phyloP scores from a whole-genome alignment of 2,329 filamentous ascomycete genomes.

The Calonectria pseudoturangicola region DNA sequence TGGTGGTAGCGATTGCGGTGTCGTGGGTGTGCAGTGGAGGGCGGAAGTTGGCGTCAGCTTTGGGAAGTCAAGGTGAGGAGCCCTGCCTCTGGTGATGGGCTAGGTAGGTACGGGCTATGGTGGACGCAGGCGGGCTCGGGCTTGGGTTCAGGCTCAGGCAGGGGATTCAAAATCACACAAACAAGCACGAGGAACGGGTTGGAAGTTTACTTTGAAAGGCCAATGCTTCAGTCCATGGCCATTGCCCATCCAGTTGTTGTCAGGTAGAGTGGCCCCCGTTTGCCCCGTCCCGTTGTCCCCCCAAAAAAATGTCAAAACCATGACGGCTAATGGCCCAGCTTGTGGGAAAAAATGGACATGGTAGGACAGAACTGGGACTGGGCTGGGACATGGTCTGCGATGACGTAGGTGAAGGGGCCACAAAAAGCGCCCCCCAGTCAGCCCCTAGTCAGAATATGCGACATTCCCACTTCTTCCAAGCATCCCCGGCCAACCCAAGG shows the following conservation, averaged over 20 bases:
- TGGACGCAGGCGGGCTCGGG: neutral
- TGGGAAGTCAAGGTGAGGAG: slow-evolving; percentile 34
- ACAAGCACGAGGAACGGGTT: slow-evolving; percentile 14
- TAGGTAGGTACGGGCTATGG: neutral
- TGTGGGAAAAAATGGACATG: slow-evolving; percentile 33
- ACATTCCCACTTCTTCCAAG: slow-evolving; percentile 26
- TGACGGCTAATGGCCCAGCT: slow-evolving; percentile 38
- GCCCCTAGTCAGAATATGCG: slow-evolving; percentile 34
- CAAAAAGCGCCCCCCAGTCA: slow-evolving; percentile 40
- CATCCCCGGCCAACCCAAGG: slow-evolving; percentile 20
- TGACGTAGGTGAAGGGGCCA: slow-evolving; percentile 53
- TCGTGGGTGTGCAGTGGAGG: slow-evolving; percentile 48
- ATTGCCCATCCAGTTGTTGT: slow-evolving; percentile 20
- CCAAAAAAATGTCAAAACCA: slow-evolving; percentile 33
- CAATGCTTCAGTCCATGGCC: slow-evolving; percentile 32
- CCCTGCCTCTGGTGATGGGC: slow-evolving; percentile 23
- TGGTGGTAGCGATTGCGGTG: slow-evolving; percentile 48
- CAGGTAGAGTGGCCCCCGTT: slow-evolving; percentile 37
- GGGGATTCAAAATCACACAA: slow-evolving; percentile 19
- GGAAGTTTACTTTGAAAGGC: slow-evolving; percentile 32
- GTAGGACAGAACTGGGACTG: slow-evolving; percentile 33
- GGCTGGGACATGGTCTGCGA: slow-evolving; percentile 47
- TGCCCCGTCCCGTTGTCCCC: slow-evolving; percentile 35
- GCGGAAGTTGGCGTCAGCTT: slow-evolving; percentile 50
- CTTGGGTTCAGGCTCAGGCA: slow-evolving; percentile 19